Evolutionary conservation across 495 filamentous ascomycete species (phyloP).

Genomic region (Articulospora tetracladia): DNA sequence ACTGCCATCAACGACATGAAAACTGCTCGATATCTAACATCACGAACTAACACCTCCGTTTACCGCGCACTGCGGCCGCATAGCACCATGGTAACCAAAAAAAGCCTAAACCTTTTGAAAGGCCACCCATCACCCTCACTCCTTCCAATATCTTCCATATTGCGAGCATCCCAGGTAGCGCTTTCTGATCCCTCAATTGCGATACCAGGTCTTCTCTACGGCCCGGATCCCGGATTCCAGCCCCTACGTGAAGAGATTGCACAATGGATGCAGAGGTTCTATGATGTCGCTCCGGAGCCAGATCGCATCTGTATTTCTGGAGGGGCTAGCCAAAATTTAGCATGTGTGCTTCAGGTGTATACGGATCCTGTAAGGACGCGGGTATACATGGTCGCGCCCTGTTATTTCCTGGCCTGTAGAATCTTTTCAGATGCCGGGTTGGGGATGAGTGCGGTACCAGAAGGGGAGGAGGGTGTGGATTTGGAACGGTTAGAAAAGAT

Average conservation of each 20-base stretch:
- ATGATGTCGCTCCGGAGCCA: conserved; percentile 33
- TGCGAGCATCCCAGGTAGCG: conserved; percentile 46
- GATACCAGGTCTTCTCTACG: conserved; percentile 65
- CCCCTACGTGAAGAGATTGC: conserved; percentile 62
- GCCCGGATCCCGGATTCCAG: conserved; percentile 69
- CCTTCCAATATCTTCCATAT: conserved; percentile 59
- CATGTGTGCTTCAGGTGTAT: conserved; percentile 66
- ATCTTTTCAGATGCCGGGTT: conserved; percentile 81
- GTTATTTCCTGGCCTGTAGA: conserved; percentile 72
- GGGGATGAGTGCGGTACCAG: conserved; percentile 59
- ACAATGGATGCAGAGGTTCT: conserved; percentile 64
- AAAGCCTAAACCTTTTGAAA: conserved; percentile 59
- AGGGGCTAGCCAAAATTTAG: conserved; percentile 73
- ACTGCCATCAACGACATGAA: background rate
- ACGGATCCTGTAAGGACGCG: conserved; percentile 74
- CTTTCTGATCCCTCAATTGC: conserved; percentile 55
- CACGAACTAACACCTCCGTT: background rate
- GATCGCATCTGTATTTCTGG: conserved; percentile 76
- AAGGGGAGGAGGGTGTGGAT: conserved; percentile 74
- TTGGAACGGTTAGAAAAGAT: conserved; percentile 46
- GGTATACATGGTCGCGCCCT: conserved; percentile 77
- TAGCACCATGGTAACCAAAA: conserved; percentile 2
- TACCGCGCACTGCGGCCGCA: background rate
- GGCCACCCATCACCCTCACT: conserved; percentile 71
- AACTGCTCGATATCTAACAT: background rate